Evolutionary conservation across 176 grass and related monocot genomes (phyloP).

Genomic region (Poa annua): DNA sequence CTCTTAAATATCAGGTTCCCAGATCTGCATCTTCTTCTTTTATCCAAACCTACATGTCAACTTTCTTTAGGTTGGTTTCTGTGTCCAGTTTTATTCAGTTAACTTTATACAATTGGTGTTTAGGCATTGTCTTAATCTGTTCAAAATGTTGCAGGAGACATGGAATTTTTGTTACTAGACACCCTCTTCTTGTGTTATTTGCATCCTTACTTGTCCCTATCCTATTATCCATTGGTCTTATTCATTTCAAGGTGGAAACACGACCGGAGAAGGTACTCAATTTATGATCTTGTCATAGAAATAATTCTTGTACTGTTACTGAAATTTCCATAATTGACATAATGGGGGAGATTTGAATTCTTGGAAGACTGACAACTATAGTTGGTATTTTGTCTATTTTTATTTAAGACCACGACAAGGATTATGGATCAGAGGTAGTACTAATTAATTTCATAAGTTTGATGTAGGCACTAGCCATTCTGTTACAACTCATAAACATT

Average conservation of each 20-base stretch:
- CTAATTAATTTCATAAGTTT: not conserved
- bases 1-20: constrained; percentile 47
- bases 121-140: constrained; percentile 40
- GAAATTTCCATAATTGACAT: constrained; percentile 5
- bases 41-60: constrained; percentile 87
- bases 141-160: constrained; percentile 71
- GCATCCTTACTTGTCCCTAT: constrained; percentile 81
- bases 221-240: constrained; percentile 79
- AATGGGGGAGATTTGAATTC: not conserved
- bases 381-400: constrained; percentile 12
- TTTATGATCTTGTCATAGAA: constrained; percentile 5
- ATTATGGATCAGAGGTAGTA: not conserved
- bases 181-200: constrained; percentile 77
- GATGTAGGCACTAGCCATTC: not conserved
- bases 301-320: constrained; percentile 27
- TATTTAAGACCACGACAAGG: not conserved
- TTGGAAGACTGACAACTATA: not conserved
- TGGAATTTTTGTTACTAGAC: constrained; percentile 75
- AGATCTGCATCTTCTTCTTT: constrained; percentile 60
- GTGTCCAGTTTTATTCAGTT: constrained; percentile 36
- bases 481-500: constrained; percentile 12
- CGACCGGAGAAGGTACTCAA: constrained; percentile 79
- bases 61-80: constrained; percentile 74
- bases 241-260: constrained; percentile 93
- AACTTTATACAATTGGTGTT: constrained; percentile 40